Evolutionary conservation across 331 rosid genomes (phyloP), one percentile per base, ranked within the genome.

Genomic region (Erythrophleum ivorense): DNA sequence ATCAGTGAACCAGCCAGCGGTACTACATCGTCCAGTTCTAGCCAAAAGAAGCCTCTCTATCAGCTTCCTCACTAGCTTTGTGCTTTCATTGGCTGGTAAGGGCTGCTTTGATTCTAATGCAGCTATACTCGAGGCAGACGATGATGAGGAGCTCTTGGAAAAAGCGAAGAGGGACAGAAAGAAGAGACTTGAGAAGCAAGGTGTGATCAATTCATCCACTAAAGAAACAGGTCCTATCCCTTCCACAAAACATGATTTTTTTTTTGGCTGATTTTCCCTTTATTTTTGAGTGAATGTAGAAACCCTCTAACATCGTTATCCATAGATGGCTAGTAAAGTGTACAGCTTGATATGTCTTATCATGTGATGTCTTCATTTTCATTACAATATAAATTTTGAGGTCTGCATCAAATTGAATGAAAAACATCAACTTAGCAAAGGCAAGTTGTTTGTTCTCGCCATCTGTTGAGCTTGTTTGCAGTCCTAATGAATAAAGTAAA

Each of bases 51-150:
- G 71, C 79, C 78, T 94, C 3, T 88, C 91, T 12, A 63, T 90
- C 55, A 46, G 86, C 88, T 80, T 91, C 67, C 21, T 88, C 57
- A 77, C 90, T 75, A 82, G 90, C 84, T 72, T 91, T 76, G 84
- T 85, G 76, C 84, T 94, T 83, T 75, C 89, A 31, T 84, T 88
- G 73, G 82, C 86, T 60, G 92, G 90, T 75, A 82, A 78, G 53
- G 87, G 88, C 0, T 77, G 65, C 77, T 67, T 54, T 53, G 82
- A 68, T 76, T 90, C 94, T 9, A 87, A 84, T 88, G 98, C 99
- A 3, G 95, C 99, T 77, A 94, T 96, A 72, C 90, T 96, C 62
- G 99, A 96, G 73, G 97, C 99, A 48, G 99, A 96, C 7, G 98
- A 96, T 65, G 98, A 96, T 54, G 86, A 78, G 40, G 99, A 96